These are phyloP conservation scores for Apocynum venetum DNA, from an alignment of 257 asterid genomes.

Conservation along the genomic window DNA sequence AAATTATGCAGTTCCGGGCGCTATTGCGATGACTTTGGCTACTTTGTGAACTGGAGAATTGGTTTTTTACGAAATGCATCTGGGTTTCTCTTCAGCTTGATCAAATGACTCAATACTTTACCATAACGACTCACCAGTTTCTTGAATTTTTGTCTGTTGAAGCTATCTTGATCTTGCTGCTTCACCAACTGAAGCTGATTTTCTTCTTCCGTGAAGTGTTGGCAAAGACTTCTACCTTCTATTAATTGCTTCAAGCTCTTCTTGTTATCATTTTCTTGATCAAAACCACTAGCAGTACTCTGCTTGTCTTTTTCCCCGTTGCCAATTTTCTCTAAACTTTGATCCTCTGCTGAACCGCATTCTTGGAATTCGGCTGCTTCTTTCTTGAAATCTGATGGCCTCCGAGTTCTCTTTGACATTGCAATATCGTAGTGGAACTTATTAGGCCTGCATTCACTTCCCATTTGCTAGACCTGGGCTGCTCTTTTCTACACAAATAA, in stretches of 20 bases:
- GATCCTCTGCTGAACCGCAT: slow-evolving; percentile 3
- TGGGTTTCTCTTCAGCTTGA: slow-evolving; percentile 50
- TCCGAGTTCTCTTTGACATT: slow-evolving; percentile 65
- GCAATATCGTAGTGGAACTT: slow-evolving; percentile 39
- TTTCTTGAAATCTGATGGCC: slow-evolving; percentile 23
- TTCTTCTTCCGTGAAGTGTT: slow-evolving; percentile 49
- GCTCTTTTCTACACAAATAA: not conserved
- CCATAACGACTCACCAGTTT: slow-evolving; percentile 36
- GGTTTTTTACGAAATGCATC: slow-evolving; percentile 30
- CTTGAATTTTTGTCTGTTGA: slow-evolving; percentile 30
- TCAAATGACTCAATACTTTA: slow-evolving; percentile 35
- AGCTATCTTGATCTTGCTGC: slow-evolving; percentile 22
- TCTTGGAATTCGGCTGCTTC: slow-evolving; percentile 14
- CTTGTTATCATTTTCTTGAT: slow-evolving; percentile 14
- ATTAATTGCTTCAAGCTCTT: slow-evolving; percentile 46
- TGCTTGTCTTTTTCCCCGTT: slow-evolving; percentile 12
- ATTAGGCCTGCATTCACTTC: slow-evolving; percentile 16
- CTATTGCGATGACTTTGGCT: not conserved
- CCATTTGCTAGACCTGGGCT: slow-evolving; percentile 5
- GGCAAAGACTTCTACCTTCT: slow-evolving; percentile 36
- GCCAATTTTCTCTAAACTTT: not conserved
- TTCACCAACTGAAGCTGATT: slow-evolving; percentile 25
- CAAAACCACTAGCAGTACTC: not conserved
- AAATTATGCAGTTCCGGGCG: too few relatives aligned
- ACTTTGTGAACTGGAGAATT: slow-evolving; percentile 5